phyloP scores from a whole-genome alignment of 2,329 filamentous ascomycete species.

The Phialophora tarda region DNA sequence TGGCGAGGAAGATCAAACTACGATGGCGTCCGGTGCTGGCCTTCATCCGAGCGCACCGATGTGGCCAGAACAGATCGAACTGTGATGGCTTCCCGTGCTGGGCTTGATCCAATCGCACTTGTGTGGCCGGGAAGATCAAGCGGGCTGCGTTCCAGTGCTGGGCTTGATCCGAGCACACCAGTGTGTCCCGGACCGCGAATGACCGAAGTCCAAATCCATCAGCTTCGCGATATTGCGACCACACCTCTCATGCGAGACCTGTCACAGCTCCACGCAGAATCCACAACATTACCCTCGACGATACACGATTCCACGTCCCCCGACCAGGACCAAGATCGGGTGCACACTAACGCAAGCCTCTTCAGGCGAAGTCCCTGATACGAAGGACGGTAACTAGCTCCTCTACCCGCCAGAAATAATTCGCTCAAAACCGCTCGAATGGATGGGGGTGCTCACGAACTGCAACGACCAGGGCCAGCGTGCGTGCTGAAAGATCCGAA shows the following conservation, averaged over 20 bases:
- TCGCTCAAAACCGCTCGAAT: not conserved
- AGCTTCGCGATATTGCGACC: not conserved
- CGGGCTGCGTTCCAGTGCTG: too few species aligned
- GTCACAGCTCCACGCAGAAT: not conserved
- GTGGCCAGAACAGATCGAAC: too few species aligned
- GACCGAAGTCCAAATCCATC: not conserved
- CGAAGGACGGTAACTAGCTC: not conserved
- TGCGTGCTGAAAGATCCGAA: conserved; percentile 9
- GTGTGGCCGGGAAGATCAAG: too few species aligned
- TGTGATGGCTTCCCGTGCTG: too few species aligned
- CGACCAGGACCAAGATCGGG: too few species aligned
- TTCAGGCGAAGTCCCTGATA: not conserved
- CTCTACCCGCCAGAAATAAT: not conserved
- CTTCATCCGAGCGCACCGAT: too few species aligned
- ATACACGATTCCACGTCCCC: not conserved
- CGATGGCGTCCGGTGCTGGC: too few species aligned
- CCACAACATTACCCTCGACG: not conserved
- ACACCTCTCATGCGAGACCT: not conserved
- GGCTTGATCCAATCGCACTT: too few species aligned
- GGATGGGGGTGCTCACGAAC: not conserved
- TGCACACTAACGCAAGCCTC: not conserved
- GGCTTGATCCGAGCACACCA: not conserved
- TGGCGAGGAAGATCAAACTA: not conserved
- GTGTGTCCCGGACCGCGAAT: not conserved
- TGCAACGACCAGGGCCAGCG: not conserved